A percentile compares a stretch with the other conserved stretches of the same genome.
Evolutionary conservation across 768 basidiomycete genomes (phyloP).

Genomic region (Phaffia australis): DNA sequence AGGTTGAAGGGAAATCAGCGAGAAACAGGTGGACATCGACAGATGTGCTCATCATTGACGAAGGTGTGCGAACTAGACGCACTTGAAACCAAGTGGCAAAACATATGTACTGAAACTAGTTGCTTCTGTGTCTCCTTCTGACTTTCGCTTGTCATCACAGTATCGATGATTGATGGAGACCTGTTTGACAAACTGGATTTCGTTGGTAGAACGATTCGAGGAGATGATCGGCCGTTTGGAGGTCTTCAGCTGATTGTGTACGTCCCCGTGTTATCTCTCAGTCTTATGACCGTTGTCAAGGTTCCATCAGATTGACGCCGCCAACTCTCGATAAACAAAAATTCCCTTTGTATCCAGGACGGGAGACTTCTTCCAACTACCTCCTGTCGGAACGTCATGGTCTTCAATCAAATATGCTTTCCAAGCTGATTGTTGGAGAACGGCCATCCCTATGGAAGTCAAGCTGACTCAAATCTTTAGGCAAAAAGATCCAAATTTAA

Average conservation of each 20-base stretch:
- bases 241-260: constrained; percentile 63
- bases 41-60: constrained; percentile 76
- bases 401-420: constrained; percentile 66
- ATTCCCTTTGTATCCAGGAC: too few relatives aligned
- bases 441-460: constrained; percentile 66
- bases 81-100: too few relatives aligned
- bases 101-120: too few relatives aligned
- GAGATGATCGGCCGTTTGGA: constrained; percentile 65
- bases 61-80: constrained; percentile 47
- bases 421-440: constrained; percentile 67
- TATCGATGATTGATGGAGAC: constrained; percentile 88
- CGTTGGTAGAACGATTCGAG: constrained; percentile 57
- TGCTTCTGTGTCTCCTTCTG: background rate
- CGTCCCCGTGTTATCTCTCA: background rate
- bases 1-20: too few relatives aligned
- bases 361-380: constrained; percentile 72
- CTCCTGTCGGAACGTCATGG: background rate
- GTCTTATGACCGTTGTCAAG: background rate
- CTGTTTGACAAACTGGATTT: constrained; percentile 73
- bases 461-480: constrained; percentile 68
- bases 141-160: constrained; percentile 40
- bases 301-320: constrained; percentile 61
- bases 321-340: constrained; percentile 32
- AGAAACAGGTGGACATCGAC: constrained; percentile 65
- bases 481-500: constrained; percentile 82